These are phyloP conservation scores for Alternaria alternata DNA, from an alignment of 2,329 filamentous ascomycete species.

Conservation along the genomic window DNA sequence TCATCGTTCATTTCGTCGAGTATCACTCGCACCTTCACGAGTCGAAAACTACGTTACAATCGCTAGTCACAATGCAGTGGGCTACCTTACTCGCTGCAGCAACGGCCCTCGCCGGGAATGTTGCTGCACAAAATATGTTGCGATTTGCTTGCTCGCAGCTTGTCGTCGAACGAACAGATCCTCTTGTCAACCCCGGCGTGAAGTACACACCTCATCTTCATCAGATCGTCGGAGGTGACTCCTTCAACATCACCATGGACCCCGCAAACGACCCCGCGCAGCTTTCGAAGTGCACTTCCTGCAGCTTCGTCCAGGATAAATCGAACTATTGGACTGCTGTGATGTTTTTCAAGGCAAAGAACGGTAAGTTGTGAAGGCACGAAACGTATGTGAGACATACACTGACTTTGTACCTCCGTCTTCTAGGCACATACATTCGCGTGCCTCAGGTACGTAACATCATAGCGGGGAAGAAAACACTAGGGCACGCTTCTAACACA, in stretches of 20 bases:
- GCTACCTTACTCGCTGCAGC: constrained; percentile 31
- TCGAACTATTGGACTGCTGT: constrained; percentile 49
- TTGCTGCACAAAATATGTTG: constrained; percentile 42
- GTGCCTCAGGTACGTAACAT: constrained; percentile 33
- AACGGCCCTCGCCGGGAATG: constrained; percentile 35
- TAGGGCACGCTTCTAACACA: not conserved
- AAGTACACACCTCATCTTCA: constrained; percentile 49
- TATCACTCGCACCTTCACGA: not conserved
- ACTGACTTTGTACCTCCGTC: not conserved
- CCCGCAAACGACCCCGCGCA: constrained; percentile 33
- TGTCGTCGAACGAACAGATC: constrained; percentile 46
- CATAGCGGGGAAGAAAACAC: not conserved
- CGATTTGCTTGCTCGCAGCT: constrained; percentile 48
- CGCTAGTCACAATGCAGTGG: constrained; percentile 40
- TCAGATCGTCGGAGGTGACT: constrained; percentile 45
- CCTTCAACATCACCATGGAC: constrained; percentile 48
- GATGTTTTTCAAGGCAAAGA: constrained; percentile 49
- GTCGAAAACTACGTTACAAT: not conserved
- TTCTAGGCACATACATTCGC: constrained; percentile 31
- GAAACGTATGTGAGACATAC: not conserved
- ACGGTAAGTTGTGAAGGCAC: constrained; percentile 21
- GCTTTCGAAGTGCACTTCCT: constrained; percentile 45
- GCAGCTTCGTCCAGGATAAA: constrained; percentile 43
- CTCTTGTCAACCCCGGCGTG: constrained; percentile 46
- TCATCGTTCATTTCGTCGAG: constrained; percentile 12